These are phyloP conservation scores for Physcomitrellopsis africana DNA, from an alignment of 225 moss, liverwort and hornwort species.

Conservation along the genomic window DNA sequence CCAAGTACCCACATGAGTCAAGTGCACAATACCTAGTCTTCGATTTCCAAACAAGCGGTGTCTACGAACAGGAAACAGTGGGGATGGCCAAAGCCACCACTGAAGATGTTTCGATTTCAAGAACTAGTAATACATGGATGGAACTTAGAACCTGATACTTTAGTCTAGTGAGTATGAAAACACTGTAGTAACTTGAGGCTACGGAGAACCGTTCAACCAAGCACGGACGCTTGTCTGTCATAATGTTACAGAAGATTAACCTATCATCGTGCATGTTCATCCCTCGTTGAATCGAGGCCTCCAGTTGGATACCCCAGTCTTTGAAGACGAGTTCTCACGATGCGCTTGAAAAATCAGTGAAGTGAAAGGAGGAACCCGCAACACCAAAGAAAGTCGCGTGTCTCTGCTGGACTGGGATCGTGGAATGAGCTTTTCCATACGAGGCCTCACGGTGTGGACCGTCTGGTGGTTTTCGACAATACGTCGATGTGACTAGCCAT, in stretches of 20 bases:
- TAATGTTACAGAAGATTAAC: constrained; percentile 40
- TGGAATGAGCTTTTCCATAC: constrained; percentile 8
- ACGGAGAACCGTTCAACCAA: constrained; percentile 18
- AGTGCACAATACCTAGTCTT: not conserved
- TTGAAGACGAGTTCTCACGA: constrained; percentile 11
- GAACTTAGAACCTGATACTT: constrained; percentile 23
- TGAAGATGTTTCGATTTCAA: constrained; percentile 19
- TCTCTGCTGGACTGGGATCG: constrained; percentile 15
- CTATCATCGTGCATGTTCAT: constrained; percentile 23
- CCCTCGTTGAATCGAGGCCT: constrained; percentile 4
- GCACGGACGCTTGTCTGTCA: constrained; percentile 12
- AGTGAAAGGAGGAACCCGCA: constrained; percentile 4
- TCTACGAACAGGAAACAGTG: not conserved
- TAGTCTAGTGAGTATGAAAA: constrained; percentile 20
- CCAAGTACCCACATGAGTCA: too few species aligned
- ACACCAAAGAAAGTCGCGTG: constrained; percentile 16
- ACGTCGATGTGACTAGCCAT: constrained; percentile 34
- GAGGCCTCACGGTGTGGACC: constrained; percentile 29
- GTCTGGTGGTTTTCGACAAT: constrained; percentile 23
- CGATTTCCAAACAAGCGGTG: not conserved
- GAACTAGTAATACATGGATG: constrained; percentile 40
- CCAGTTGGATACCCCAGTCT: constrained; percentile 5
- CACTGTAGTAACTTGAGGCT: constrained; percentile 18
- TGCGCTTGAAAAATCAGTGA: constrained; percentile 21
- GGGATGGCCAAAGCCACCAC: not conserved